phyloP scores from a whole-genome alignment of 2,329 filamentous ascomycete species.

The Dactylonectria estremocensis region DNA sequence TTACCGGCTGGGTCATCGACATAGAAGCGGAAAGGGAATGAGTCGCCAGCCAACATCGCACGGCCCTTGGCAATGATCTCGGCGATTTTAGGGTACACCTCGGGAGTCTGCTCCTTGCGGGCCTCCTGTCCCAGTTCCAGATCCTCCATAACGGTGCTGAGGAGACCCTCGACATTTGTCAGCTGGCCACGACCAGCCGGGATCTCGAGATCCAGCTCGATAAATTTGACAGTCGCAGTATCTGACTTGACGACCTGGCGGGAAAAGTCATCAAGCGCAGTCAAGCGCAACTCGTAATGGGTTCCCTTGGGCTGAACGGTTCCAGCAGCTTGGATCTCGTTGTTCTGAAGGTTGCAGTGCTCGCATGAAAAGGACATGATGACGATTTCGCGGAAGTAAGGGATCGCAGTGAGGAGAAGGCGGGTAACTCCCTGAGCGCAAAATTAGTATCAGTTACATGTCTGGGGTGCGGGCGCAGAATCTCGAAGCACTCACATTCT shows the following conservation, averaged over 20 bases:
- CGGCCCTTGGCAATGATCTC: constrained; percentile 81
- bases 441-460: constrained; percentile 33
- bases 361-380: constrained; percentile 97
- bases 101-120: constrained; percentile 83
- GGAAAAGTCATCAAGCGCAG: constrained; percentile 80
- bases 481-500: constrained; percentile 71
- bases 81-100: constrained; percentile 83
- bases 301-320: constrained; percentile 91
- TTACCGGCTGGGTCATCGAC: constrained; percentile 95
- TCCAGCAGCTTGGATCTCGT: constrained; percentile 93
- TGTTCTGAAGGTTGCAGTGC: constrained; percentile 90
- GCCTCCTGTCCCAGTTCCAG: constrained; percentile 86
- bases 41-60: constrained; percentile 82
- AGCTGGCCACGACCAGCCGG: constrained; percentile 92
- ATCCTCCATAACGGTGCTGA: constrained; percentile 84
- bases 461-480: neutral
- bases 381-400: constrained; percentile 97
- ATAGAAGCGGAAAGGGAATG: constrained; percentile 89
- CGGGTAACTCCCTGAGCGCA: constrained; percentile 80
- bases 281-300: constrained; percentile 87
- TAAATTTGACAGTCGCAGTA: constrained; percentile 86
- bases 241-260: constrained; percentile 95
- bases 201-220: constrained; percentile 94
- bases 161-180: constrained; percentile 92
- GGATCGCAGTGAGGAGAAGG: constrained; percentile 91